phyloP scores from a whole-genome alignment of 345 rosid genomes.

The Iberis pinnata region DNA sequence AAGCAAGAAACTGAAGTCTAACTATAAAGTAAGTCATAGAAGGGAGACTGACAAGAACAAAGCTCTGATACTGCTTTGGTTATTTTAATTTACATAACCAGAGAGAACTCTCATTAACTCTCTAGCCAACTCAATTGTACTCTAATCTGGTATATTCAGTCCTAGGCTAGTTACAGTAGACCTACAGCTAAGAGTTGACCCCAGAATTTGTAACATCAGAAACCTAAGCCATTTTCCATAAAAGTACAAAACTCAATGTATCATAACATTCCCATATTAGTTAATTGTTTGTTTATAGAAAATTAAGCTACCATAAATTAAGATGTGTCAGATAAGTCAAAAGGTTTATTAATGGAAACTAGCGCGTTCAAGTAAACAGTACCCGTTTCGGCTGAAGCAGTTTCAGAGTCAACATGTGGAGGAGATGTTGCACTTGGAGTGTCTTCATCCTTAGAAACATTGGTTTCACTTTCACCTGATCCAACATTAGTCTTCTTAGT shows the following conservation, averaged over 20 bases:
- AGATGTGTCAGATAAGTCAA: conserved; percentile 2
- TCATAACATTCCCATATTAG: background rate
- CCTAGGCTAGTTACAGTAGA: too few species aligned
- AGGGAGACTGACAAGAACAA: too few species aligned
- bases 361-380: conserved; percentile 9
- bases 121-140: background rate
- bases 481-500: conserved; percentile 17
- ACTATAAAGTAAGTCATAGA: background rate
- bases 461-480: conserved; percentile 25
- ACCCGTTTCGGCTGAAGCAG: conserved; percentile 48
- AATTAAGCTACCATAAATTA: conserved; percentile 8
- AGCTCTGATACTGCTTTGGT: too few species aligned
- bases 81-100: conserved; percentile 5
- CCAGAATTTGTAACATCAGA: background rate
- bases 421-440: conserved; percentile 12
- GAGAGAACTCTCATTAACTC: background rate
- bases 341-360: background rate
- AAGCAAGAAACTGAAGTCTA: conserved; percentile 3
- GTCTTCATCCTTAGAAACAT: conserved; percentile 22
- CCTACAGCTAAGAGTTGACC: background rate
- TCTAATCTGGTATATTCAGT: conserved; percentile 1
- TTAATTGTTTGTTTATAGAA: background rate
- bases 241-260: background rate
- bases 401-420: conserved; percentile 18
- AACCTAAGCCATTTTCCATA: background rate